Evolutionary conservation across 2,329 filamentous ascomycete genomes (phyloP).

Genomic region (Colletotrichum falcatum): DNA sequence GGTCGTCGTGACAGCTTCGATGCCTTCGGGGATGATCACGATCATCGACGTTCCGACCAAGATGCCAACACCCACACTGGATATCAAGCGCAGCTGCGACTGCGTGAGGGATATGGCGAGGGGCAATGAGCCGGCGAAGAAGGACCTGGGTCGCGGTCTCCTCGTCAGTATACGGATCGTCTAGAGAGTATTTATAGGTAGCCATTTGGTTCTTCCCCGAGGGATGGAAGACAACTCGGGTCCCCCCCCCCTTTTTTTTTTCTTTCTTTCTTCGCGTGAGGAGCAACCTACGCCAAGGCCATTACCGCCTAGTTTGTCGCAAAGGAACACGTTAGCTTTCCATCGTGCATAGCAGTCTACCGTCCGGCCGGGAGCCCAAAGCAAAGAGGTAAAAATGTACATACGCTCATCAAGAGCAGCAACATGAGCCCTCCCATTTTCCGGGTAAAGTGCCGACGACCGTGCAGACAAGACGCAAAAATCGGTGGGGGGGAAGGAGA

Average conservation of each 20-base stretch:
- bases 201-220: conserved; percentile 8
- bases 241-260: too few species aligned
- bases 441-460: conserved; percentile 25
- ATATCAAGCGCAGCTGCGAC: conserved; percentile 88
- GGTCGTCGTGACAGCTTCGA: conserved; percentile 84
- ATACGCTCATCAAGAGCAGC: conserved; percentile 56
- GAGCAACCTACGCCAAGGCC: conserved; percentile 65
- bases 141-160: conserved; percentile 72
- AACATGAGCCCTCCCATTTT: conserved; percentile 56
- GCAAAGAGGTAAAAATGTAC: conserved; percentile 42
- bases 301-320: conserved; percentile 61
- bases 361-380: conserved; percentile 30
- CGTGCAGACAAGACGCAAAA: conserved; percentile 8
- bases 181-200: background rate
- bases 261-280: conserved; percentile 41
- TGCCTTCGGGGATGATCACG: conserved; percentile 96
- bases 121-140: conserved; percentile 90
- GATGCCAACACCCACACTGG: conserved; percentile 92
- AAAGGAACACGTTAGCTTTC: conserved; percentile 22
- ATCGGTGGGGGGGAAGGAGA: background rate
- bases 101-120: conserved; percentile 89
- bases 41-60: conserved; percentile 95
- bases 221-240: background rate
- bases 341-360: conserved; percentile 1
- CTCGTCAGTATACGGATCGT: conserved; percentile 32